These are phyloP conservation scores for Dryas alaskensis DNA, from an alignment of 306 rosid genomes.

Conservation along the genomic window DNA sequence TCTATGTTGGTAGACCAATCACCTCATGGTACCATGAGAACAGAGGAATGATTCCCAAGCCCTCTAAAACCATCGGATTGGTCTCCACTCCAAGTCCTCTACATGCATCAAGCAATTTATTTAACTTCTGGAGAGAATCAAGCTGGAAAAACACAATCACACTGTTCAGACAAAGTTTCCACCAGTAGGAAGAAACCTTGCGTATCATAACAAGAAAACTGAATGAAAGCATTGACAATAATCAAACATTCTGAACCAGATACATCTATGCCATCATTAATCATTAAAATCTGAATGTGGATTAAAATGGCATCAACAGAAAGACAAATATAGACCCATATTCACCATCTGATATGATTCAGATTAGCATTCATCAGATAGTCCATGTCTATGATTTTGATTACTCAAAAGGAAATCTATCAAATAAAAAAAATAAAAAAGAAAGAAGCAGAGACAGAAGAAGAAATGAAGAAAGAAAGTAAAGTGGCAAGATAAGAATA, in stretches of 20 bases:
- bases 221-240: background rate
- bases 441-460: too few species aligned
- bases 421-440: background rate
- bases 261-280: background rate
- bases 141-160: conserved; percentile 39
- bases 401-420: background rate
- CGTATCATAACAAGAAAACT: background rate
- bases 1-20: conserved; percentile 24
- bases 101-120: conserved; percentile 65
- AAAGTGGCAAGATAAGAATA: background rate
- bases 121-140: conserved; percentile 74
- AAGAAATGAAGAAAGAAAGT: background rate
- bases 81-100: conserved; percentile 68
- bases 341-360: conserved; percentile 3
- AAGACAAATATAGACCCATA: background rate
- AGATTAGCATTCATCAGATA: background rate
- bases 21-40: conserved; percentile 98
- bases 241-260: conserved; percentile 1
- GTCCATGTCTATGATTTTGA: background rate
- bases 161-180: background rate
- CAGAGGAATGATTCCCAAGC: conserved; percentile 84
- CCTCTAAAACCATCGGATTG: conserved; percentile 53
- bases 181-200: background rate
- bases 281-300: background rate
- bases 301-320: conserved; percentile 8